Conservation (phyloP, 768 basidiomycete genomes). For the Lentinula guzmanii region DNA sequence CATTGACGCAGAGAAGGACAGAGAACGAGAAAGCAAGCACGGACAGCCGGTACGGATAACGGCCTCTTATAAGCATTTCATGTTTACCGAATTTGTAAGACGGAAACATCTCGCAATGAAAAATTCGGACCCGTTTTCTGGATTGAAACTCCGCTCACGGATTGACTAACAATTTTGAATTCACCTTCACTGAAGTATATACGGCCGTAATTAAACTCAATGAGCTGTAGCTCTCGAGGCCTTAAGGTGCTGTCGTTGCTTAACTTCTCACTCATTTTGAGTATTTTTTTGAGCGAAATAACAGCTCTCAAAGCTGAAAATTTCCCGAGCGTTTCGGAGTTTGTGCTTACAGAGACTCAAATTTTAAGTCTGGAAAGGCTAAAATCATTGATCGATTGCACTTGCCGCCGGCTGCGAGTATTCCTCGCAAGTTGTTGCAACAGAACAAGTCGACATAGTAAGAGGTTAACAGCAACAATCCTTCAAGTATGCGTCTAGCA, state of each 20-base stretch:
- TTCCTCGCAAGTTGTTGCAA: too few species aligned
- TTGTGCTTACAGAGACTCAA: neutral
- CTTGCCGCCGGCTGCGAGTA: neutral
- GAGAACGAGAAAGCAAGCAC: neutral
- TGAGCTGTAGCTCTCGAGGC: neutral
- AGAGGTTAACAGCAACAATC: too few species aligned
- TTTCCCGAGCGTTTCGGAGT: neutral
- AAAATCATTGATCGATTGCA: neutral
- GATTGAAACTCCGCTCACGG: neutral
- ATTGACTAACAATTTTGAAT: neutral
- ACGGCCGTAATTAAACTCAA: neutral
- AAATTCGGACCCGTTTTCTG: neutral
- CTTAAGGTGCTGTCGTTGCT: neutral
- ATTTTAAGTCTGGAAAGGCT: too few species aligned
- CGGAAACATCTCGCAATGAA: neutral
- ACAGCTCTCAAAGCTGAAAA: neutral
- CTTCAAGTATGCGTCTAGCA: too few species aligned
- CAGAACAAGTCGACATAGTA: too few species aligned
- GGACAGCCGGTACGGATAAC: too few species aligned
- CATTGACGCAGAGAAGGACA: conserved; percentile 13
- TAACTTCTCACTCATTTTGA: too few species aligned
- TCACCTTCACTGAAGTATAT: neutral
- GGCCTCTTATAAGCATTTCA: neutral
- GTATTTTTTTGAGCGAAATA: neutral
- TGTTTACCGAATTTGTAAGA: neutral